A percentile compares a stretch with the other conserved stretches of the same genome.
Evolutionary conservation across 2,329 filamentous ascomycete genomes (phyloP).

Genomic region (Orbilia quercus): DNA sequence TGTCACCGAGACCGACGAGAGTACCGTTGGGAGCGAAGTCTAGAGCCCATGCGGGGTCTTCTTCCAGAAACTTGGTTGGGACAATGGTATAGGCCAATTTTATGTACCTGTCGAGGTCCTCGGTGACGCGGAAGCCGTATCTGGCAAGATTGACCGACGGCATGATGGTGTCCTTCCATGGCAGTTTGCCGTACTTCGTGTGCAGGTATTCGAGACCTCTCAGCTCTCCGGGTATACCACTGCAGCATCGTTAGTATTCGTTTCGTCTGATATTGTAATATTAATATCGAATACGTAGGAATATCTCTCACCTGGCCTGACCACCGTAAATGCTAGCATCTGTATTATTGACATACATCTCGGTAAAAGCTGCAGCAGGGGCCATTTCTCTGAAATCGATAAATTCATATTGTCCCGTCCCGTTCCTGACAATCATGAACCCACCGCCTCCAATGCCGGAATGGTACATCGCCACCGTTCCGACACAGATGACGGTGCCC

Average conservation of each 20-base stretch:
- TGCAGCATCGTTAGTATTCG: constrained; percentile 59
- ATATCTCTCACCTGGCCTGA: constrained; percentile 69
- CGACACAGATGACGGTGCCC: constrained; percentile 78
- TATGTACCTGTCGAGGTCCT: constrained; percentile 82
- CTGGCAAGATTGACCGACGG: constrained; percentile 80
- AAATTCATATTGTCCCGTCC: constrained; percentile 81
- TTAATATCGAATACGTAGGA: constrained; percentile 5
- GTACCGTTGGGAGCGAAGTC: constrained; percentile 90
- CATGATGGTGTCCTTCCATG: constrained; percentile 77
- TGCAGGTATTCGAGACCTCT: constrained; percentile 63
- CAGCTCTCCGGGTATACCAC: constrained; percentile 69
- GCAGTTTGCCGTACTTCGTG: constrained; percentile 69
- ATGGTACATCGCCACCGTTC: constrained; percentile 70
- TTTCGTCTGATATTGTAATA: not conserved
- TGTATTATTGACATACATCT: constrained; percentile 84
- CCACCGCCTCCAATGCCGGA: constrained; percentile 86
- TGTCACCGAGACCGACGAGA: constrained; percentile 77
- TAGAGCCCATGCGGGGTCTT: constrained; percentile 81
- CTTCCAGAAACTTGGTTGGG: constrained; percentile 74
- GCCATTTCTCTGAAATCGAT: constrained; percentile 92
- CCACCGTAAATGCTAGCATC: constrained; percentile 77
- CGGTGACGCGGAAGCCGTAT: constrained; percentile 77
- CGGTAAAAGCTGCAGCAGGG: constrained; percentile 79
- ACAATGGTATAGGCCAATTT: constrained; percentile 63
- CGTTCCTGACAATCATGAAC: constrained; percentile 82